Conservation (phyloP, 2,329 filamentous ascomycete species). For the Aspergillus melleus region DNA sequence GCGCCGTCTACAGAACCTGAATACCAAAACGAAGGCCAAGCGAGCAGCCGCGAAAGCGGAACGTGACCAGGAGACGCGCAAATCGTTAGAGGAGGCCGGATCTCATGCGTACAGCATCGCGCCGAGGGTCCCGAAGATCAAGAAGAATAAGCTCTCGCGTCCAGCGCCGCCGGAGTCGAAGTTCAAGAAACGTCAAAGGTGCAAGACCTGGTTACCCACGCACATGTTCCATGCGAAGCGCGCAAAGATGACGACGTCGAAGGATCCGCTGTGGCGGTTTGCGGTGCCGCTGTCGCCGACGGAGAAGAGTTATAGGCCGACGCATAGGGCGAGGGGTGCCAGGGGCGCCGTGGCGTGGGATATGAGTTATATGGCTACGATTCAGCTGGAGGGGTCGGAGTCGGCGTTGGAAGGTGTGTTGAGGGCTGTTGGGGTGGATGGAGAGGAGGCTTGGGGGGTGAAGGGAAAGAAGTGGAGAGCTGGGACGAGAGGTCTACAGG, state of each 20-base stretch:
- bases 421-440: constrained; percentile 61
- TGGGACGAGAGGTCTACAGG: constrained; percentile 58
- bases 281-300: constrained; percentile 81
- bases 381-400: constrained; percentile 70
- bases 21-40: constrained; percentile 44
- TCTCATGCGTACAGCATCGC: constrained; percentile 38
- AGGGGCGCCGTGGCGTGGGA: constrained; percentile 87
- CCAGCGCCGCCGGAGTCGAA: constrained; percentile 63
- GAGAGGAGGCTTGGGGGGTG: constrained; percentile 61
- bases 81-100: constrained; percentile 23
- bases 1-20: constrained; percentile 66
- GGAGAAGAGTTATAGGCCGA: constrained; percentile 84
- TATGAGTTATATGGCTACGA: constrained; percentile 88
- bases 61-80: constrained; percentile 31
- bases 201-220: constrained; percentile 93
- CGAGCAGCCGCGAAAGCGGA: constrained; percentile 46
- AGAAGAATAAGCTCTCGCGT: constrained; percentile 68
- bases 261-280: constrained; percentile 84
- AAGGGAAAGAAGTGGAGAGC: constrained; percentile 70
- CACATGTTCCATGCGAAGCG: constrained; percentile 93
- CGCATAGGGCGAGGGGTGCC: constrained; percentile 74
- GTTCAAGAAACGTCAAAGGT: constrained; percentile 79
- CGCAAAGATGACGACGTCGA: constrained; percentile 80
- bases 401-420: constrained; percentile 67
- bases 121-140: constrained; percentile 61